phyloP scores from a whole-genome alignment of 495 filamentous ascomycete genomes.

The Talaromyces liani region DNA sequence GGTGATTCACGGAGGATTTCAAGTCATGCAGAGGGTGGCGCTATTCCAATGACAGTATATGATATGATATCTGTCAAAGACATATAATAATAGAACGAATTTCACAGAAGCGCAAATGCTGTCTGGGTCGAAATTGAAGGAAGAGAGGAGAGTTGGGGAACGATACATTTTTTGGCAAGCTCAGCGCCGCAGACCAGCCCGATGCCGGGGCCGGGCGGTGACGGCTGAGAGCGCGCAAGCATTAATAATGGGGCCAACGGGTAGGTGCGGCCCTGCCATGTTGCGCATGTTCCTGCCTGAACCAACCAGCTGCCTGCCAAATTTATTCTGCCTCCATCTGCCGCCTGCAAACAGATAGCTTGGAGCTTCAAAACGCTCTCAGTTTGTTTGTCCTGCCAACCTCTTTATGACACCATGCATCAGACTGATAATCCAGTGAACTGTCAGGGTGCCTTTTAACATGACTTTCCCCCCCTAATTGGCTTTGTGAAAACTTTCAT shows the following conservation, averaged over 20 bases:
- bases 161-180: background rate
- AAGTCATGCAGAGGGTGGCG: background rate
- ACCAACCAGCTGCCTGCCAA: background rate
- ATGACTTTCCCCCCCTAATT: background rate
- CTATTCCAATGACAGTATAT: background rate
- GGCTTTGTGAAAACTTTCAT: background rate
- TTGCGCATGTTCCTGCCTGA: too few species aligned
- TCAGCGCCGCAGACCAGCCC: background rate
- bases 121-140: background rate
- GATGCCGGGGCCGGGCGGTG: background rate
- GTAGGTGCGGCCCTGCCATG: background rate
- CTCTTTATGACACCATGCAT: background rate
- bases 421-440: background rate
- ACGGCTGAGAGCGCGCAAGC: background rate
- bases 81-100: background rate
- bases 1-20: constrained; percentile 13
- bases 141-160: background rate
- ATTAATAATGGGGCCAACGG: background rate
- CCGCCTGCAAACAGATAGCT: constrained; percentile 2
- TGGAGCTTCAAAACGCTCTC: background rate
- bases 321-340: constrained; percentile 1
- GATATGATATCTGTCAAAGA: background rate
- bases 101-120: background rate
- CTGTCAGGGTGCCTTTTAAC: background rate
- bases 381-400: background rate